These are phyloP conservation scores for Tricholoma furcatifolium DNA, from an alignment of 768 basidiomycete genomes.

Conservation along the genomic window DNA sequence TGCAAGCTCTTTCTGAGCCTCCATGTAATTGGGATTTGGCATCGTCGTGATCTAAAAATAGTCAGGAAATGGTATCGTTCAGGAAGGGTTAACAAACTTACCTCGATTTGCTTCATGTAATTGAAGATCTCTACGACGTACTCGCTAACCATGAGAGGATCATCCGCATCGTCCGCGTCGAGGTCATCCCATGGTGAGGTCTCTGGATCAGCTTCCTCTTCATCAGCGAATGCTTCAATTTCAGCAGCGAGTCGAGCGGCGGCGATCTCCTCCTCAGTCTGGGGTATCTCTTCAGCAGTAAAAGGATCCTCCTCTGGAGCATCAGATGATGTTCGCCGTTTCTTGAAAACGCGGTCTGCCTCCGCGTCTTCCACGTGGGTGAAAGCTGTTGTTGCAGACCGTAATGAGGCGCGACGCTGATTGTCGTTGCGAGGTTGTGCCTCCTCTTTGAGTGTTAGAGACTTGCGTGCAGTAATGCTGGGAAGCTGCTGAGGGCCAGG, in stretches of 20 bases:
- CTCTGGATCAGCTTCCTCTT: slow-evolving; percentile 65
- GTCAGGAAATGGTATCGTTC: slow-evolving; percentile 7
- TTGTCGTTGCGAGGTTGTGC: slow-evolving; percentile 21
- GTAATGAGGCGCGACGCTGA: slow-evolving; percentile 25
- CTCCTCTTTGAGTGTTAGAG: slow-evolving; percentile 32
- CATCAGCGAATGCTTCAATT: slow-evolving; percentile 49
- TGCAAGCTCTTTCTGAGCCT: slow-evolving; percentile 86
- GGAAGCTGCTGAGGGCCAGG: slow-evolving; percentile 33
- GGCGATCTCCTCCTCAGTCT: slow-evolving; percentile 46
- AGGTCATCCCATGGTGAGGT: slow-evolving; percentile 83
- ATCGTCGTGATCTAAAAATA: slow-evolving; percentile 63
- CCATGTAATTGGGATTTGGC: slow-evolving; percentile 95
- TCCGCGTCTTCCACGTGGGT: slow-evolving; percentile 52
- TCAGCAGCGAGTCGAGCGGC: slow-evolving; percentile 45
- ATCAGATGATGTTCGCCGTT: slow-evolving; percentile 70
- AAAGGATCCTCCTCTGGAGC: slow-evolving; percentile 47
- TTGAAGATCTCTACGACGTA: slow-evolving; percentile 93
- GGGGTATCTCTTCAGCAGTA: slow-evolving; percentile 32
- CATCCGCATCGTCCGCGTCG: slow-evolving; percentile 88
- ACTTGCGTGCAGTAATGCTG: slow-evolving; percentile 39
- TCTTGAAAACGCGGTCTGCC: slow-evolving; percentile 63
- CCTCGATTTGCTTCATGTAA: slow-evolving; percentile 90
- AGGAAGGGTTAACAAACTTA: slow-evolving; percentile 30
- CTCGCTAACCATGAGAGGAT: slow-evolving; percentile 96
- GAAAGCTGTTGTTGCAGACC: slow-evolving; percentile 17